Evolutionary conservation across 2,329 filamentous ascomycete species (phyloP), one percentile per base, ranked within the genome.

Genomic region (Exophiala xenobiotica): DNA sequence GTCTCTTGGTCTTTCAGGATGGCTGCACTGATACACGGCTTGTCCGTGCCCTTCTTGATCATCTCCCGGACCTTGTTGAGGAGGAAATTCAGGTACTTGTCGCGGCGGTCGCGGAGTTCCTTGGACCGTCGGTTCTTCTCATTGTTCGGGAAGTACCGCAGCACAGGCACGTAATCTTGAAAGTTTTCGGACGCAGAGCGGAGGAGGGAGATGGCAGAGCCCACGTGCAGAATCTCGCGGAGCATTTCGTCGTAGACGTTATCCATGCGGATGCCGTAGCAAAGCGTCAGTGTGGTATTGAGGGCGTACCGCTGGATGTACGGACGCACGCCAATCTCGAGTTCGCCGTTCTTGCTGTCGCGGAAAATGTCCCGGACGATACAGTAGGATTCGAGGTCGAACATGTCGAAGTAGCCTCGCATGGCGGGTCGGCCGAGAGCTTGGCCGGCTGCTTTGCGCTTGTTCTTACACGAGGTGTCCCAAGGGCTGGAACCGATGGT

Each of bases 401-500:
- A 81, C 63, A 89, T 86, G 0, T 86, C 85, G 75, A 88, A 82
- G 67, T 91, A 90, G 1, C 79, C 81, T 57, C 86, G 81, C 2
- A 88, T 78, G 0, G 86, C 81, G 0, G 86, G 85, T 0, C 85
- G 76, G 62, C 88, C 88, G 6, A 90, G 74, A 0, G 87, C 86
- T 0, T 85, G 87, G 2, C 83, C 86, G 2, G 86, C 86, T 0
- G 84, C 86, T 67, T 88, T 89, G 51, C 87, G 78, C 24, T 85
- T 79, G 40, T 78, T 76, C 65, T 88, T 90, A 67, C 85, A 87
- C 1, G 82, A 87, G 24, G 87, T 85, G 47, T 89, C 85, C 83
- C 86, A 90, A 0, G 87, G 87, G 0, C 84, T 88, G 0, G 86
- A 88, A 0, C 87, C 87, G 46, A 91, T 89, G 0, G 86, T 90